Percentiles rank a stretch among this genome's conserved stretches.
Conservation (phyloP, 768 basidiomycete species). For the Lentinula sp. region DNA sequence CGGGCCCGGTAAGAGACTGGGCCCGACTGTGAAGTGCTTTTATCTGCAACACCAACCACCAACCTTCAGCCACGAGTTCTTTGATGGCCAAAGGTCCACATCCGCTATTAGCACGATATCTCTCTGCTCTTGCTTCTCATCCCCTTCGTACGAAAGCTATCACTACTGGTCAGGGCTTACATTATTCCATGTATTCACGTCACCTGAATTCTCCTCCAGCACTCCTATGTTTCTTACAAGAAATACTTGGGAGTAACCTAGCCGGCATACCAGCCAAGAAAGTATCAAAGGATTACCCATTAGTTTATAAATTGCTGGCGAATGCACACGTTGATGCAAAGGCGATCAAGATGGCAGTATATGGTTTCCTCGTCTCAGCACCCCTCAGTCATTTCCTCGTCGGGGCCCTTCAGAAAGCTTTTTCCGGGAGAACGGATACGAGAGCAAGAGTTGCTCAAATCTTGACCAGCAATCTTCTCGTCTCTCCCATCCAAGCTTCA, state of each 20-base stretch:
- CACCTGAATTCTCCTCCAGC: conserved; percentile 20
- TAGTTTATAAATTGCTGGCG: conserved; percentile 46
- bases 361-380: conserved; percentile 80
- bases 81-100: background rate
- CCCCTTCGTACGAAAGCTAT: conserved; percentile 78
- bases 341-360: conserved; percentile 79
- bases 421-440: conserved; percentile 65
- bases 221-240: conserved; percentile 65
- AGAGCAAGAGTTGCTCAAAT: conserved; percentile 66
- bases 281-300: conserved; percentile 48
- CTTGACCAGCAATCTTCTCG: conserved; percentile 66
- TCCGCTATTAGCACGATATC: conserved; percentile 57
- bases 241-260: conserved; percentile 70
- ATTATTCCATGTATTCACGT: conserved; percentile 10
- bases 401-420: conserved; percentile 65
- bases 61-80: background rate
- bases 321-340: conserved; percentile 56
- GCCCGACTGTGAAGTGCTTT: no score
- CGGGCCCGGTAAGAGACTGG: background rate
- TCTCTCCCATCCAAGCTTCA: conserved; percentile 69
- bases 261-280: conserved; percentile 52
- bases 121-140: conserved; percentile 56
- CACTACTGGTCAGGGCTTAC: conserved; percentile 52
- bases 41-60: no score
- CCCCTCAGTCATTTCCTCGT: conserved; percentile 75